These are phyloP conservation scores for Annulohypoxylon maeteangense DNA, from an alignment of 495 filamentous ascomycete species.

Conservation along the genomic window DNA sequence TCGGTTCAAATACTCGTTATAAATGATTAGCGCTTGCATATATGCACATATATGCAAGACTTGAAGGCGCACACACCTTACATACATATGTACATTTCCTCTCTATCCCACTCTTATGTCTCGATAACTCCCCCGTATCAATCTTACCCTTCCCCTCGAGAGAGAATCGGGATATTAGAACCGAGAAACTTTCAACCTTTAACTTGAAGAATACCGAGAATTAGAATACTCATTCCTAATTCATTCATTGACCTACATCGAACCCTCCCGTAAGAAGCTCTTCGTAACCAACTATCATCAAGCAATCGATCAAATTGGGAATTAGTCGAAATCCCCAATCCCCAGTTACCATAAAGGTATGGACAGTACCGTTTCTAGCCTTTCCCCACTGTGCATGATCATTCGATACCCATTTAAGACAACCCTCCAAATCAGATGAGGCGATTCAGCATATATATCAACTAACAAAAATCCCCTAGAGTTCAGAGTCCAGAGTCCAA, in stretches of 20 bases:
- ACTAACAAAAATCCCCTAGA: constrained; percentile 34
- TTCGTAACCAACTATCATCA: not conserved
- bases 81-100: constrained; percentile 15
- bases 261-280: constrained; percentile 1
- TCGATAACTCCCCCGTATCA: constrained; percentile 25
- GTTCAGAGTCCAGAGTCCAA: constrained; percentile 5
- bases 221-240: constrained; percentile 3
- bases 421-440: constrained; percentile 31
- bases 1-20: not conserved
- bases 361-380: constrained; percentile 31
- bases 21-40: not conserved
- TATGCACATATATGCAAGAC: constrained; percentile 6
- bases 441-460: constrained; percentile 25
- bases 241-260: constrained; percentile 2
- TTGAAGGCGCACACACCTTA: constrained; percentile 4
- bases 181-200: constrained; percentile 7
- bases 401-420: constrained; percentile 40
- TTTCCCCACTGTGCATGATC: constrained; percentile 42
- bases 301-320: constrained; percentile 15
- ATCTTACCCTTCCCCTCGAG: constrained; percentile 30
- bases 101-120: constrained; percentile 28
- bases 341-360: constrained; percentile 25
- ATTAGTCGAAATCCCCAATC: constrained; percentile 16
- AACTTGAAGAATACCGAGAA: not conserved
- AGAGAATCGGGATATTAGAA: constrained; percentile 22